These are phyloP conservation scores for Fraxinus floribunda DNA, from an alignment of 305 asterid genomes.

Conservation along the genomic window DNA sequence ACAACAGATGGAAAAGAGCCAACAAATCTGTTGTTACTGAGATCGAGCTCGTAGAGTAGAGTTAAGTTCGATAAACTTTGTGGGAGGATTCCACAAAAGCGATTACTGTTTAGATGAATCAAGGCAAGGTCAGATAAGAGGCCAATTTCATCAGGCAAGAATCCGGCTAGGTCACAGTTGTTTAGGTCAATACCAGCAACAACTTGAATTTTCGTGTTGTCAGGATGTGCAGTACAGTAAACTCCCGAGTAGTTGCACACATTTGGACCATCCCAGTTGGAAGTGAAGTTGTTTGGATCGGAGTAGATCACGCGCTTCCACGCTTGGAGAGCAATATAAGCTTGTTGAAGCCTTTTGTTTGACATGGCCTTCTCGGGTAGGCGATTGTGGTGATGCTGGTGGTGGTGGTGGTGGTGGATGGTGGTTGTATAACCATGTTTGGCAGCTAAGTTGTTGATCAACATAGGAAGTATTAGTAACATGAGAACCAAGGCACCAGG, in stretches of 20 bases:
- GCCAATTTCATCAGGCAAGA: constrained; percentile 58
- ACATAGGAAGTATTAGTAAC: constrained; percentile 29
- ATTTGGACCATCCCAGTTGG: constrained; percentile 59
- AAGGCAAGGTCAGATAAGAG: constrained; percentile 57
- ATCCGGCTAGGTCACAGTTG: constrained; percentile 63
- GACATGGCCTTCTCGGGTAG: constrained; percentile 6
- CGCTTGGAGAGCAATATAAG: constrained; percentile 59
- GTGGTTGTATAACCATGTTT: constrained; percentile 28
- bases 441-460: constrained; percentile 29
- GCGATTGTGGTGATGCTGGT: constrained; percentile 20
- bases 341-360: constrained; percentile 39
- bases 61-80: constrained; percentile 45
- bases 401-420: constrained; percentile 15
- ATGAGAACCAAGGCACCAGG: constrained; percentile 28
- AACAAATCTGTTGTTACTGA: constrained; percentile 73
- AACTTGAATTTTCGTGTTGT: constrained; percentile 34
- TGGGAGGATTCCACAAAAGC: constrained; percentile 74
- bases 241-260: constrained; percentile 64
- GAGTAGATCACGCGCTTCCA: constrained; percentile 68
- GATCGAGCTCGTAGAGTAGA: constrained; percentile 62
- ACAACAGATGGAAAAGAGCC: constrained; percentile 71
- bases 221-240: constrained; percentile 51
- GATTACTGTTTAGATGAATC: constrained; percentile 61
- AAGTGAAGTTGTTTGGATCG: constrained; percentile 56
- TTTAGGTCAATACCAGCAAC: constrained; percentile 80